Conservation (phyloP, 2,329 filamentous ascomycete species). For the Penicillium sp. region DNA sequence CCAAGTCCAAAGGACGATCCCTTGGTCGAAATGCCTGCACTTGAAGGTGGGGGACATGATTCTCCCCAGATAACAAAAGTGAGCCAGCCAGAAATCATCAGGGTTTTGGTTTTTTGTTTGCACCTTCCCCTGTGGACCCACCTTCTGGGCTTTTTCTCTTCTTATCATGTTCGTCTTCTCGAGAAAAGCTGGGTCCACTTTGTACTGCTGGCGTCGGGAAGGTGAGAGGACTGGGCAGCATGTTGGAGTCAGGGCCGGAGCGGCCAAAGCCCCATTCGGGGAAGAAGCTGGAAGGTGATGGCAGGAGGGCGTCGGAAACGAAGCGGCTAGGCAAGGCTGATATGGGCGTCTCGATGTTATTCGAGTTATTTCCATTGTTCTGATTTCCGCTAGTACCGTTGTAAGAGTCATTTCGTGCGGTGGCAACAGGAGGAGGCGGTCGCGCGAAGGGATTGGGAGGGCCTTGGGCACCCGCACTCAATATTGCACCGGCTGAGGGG, state of each 20-base stretch:
- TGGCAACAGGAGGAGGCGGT: conserved; percentile 64
- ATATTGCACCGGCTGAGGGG: conserved; percentile 75
- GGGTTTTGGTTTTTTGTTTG: conserved; percentile 41
- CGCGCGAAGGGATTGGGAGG: conserved; percentile 94
- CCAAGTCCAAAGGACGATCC: conserved; percentile 13
- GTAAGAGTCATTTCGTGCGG: conserved; percentile 43
- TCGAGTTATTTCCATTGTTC: conserved; percentile 20
- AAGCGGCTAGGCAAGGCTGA: conserved; percentile 90
- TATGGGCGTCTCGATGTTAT: conserved; percentile 69
- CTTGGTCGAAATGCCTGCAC: conserved; percentile 3
- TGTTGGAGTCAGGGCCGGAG: conserved; percentile 68
- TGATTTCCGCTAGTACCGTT: conserved; percentile 24
- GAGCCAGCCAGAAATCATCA: conserved; percentile 1
- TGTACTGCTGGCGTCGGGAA: conserved; percentile 72
- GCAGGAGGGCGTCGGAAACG: conserved; percentile 79
- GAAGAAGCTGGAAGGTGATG: conserved; percentile 89
- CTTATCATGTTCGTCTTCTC: conserved; percentile 45
- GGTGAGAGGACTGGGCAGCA: conserved; percentile 85
- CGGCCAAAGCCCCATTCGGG: conserved; percentile 76
- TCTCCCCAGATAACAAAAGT: background rate
- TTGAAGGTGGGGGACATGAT: background rate
- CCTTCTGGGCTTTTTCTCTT: conserved; percentile 45
- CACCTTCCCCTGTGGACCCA: conserved; percentile 30
- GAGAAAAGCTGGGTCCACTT: conserved; percentile 39
- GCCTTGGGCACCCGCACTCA: conserved; percentile 86